These are phyloP conservation scores for Ophiostoma piceae DNA, from an alignment of 2,329 filamentous ascomycete genomes.

Conservation along the genomic window DNA sequence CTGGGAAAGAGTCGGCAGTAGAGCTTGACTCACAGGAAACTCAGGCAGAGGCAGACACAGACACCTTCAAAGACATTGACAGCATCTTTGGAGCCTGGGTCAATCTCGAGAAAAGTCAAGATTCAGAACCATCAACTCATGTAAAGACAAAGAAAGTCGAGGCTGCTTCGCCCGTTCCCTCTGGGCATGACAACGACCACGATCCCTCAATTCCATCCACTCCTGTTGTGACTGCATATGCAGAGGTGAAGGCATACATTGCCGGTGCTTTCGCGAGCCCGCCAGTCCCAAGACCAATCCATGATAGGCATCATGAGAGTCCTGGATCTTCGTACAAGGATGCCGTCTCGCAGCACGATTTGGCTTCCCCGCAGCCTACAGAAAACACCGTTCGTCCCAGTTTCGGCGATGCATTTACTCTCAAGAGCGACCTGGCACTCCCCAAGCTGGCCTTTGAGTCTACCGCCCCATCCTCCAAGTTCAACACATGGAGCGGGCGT, in stretches of 20 bases:
- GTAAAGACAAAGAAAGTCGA: not conserved
- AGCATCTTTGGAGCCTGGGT: conserved; percentile 24
- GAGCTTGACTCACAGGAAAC: too few relatives aligned
- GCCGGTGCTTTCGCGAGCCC: conserved; percentile 15
- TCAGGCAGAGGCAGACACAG: not conserved
- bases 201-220: conserved; percentile 22
- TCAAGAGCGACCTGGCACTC: conserved; percentile 25
- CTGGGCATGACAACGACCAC: not conserved
- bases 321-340: conserved; percentile 22
- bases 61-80: conserved; percentile 21
- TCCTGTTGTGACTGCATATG: conserved; percentile 25
- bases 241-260: conserved; percentile 25
- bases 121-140: not conserved
- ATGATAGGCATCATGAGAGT: not conserved
- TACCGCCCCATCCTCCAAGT: conserved; percentile 26
- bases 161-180: not conserved
- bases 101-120: conserved; percentile 15
- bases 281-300: not conserved
- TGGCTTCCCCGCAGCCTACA: not conserved
- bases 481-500: conserved; percentile 28
- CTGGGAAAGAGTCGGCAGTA: not conserved
- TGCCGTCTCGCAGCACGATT: conserved; percentile 1
- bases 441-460: not conserved
- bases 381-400: not conserved
- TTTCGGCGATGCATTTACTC: conserved; percentile 22